These are phyloP conservation scores for Sextonia rubra DNA, from an alignment of 164 flowering plant genomes.

Conservation along the genomic window DNA sequence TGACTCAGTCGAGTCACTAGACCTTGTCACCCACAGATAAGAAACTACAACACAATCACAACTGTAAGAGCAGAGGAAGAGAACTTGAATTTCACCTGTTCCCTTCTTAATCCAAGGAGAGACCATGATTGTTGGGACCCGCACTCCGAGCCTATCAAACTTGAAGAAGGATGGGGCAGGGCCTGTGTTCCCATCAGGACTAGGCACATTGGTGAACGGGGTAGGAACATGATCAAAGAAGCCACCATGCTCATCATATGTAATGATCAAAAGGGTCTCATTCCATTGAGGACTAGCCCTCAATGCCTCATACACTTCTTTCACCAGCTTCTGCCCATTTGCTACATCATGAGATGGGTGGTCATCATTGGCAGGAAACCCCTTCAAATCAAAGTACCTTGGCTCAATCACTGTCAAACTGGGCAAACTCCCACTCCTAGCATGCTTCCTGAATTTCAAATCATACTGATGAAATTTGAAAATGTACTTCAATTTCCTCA, in stretches of 20 bases:
- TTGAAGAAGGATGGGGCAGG: slow-evolving; percentile 81
- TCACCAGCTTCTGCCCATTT: slow-evolving; percentile 86
- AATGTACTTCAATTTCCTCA: slow-evolving; percentile 76
- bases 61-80: too few species aligned
- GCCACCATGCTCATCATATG: slow-evolving; percentile 98
- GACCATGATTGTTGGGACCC: slow-evolving; percentile 90
- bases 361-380: slow-evolving; percentile 73
- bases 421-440: slow-evolving; percentile 70
- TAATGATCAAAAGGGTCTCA: slow-evolving; percentile 69
- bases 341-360: slow-evolving; percentile 95
- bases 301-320: slow-evolving; percentile 84
- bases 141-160: slow-evolving; percentile 88
- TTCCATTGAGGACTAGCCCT: slow-evolving; percentile 94
- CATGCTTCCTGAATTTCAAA: slow-evolving; percentile 67
- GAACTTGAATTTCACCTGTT: slow-evolving; percentile 33
- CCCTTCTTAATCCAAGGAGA: slow-evolving; percentile 99
- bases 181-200: slow-evolving; percentile 83
- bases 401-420: slow-evolving; percentile 84
- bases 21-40: neutral
- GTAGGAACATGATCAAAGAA: slow-evolving; percentile 81
- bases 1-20: neutral
- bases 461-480: slow-evolving; percentile 64
- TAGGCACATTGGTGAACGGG: slow-evolving; percentile 67
- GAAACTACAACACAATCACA: neutral
- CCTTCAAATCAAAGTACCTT: slow-evolving; percentile 69